Percentiles rank a stretch among this genome's conserved stretches.
These are phyloP conservation scores for Solanum dulcamara DNA, from an alignment of 257 asterid species.

Conservation along the genomic window DNA sequence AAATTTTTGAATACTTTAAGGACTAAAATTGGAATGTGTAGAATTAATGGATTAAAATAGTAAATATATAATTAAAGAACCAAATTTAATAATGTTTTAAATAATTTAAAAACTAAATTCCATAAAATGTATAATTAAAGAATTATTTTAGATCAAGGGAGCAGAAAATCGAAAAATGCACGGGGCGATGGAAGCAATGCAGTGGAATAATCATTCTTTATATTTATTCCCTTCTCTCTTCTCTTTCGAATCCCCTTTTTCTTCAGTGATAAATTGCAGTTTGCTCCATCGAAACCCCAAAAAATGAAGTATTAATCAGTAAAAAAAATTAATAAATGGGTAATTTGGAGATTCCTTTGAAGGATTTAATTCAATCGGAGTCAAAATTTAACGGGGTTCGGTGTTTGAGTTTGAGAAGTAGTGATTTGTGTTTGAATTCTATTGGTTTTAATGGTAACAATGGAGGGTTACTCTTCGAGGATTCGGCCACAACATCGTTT, in stretches of 20 bases:
- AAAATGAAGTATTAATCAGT: constrained; percentile 1
- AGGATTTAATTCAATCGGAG: constrained; percentile 10
- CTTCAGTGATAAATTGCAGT: neutral
- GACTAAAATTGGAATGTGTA: too few species aligned
- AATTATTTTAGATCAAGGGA: too few species aligned
- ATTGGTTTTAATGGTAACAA: neutral
- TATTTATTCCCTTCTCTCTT: constrained; percentile 12
- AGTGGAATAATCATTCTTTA: constrained; percentile 18
- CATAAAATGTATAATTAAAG: too few species aligned
- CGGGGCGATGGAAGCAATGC: constrained; percentile 44
- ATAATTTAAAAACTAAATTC: too few species aligned
- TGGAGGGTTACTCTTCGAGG: constrained; percentile 73
- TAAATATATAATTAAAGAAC: too few species aligned
- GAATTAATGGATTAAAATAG: too few species aligned
- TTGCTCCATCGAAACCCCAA: neutral
- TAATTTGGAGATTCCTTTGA: constrained; percentile 26
- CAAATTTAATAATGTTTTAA: too few species aligned
- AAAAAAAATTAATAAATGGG: constrained; percentile 29
- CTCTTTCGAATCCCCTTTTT: constrained; percentile 5
- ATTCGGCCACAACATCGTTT: constrained; percentile 46
- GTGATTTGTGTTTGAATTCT: neutral
- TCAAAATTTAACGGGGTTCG: neutral
- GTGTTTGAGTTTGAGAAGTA: neutral
- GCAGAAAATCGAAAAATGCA: too few species aligned
- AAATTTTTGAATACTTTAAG: too few species aligned